Conservation (phyloP, 2,329 filamentous ascomycete species). For the Fusarium sp. region DNA sequence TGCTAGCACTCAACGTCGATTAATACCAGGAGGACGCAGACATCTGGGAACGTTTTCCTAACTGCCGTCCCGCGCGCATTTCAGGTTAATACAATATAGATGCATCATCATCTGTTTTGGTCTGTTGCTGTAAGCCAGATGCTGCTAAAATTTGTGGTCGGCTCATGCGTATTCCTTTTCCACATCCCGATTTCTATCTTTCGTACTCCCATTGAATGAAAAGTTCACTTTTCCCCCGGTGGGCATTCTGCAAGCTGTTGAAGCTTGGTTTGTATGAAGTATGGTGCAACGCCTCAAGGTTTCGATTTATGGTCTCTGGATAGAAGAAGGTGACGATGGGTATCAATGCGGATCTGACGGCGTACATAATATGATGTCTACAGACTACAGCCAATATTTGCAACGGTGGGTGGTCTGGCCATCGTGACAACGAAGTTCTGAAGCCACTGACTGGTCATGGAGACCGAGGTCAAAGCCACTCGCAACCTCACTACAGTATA, state of each 20-base stretch:
- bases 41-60: neutral
- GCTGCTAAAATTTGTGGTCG: no score
- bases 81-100: neutral
- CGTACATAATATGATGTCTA: no score
- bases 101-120: no score
- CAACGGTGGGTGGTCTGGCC: neutral
- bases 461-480: no score
- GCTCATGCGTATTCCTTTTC: no score
- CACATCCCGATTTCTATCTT: no score
- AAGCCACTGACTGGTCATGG: neutral
- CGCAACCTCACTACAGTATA: neutral
- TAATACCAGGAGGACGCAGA: neutral
- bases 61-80: rapidly evolving
- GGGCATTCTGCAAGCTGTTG: no score
- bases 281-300: neutral
- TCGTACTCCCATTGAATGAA: no score
- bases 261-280: no score
- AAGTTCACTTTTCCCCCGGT: no score
- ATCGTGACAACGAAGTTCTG: rapidly evolving
- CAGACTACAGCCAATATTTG: no score
- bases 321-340: neutral
- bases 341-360: neutral
- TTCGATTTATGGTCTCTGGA: rapidly evolving
- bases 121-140: no score
- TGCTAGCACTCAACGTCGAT: rapidly evolving